phyloP scores from a whole-genome alignment of 2,329 filamentous ascomycete genomes.

The Ascochyta koolunga region DNA sequence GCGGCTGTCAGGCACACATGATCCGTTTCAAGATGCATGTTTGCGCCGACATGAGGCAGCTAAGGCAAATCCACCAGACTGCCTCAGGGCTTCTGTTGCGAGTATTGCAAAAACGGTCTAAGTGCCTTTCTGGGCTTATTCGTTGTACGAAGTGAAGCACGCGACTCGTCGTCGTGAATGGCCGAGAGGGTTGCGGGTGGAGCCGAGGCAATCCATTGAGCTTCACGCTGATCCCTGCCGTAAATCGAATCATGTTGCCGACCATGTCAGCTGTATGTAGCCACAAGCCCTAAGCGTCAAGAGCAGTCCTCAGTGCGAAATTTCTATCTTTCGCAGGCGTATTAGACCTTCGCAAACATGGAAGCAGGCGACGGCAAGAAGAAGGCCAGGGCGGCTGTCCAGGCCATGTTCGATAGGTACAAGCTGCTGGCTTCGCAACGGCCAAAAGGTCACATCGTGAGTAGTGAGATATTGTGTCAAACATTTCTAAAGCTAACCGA shows the following conservation, averaged over 20 bases:
- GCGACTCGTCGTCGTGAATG: constrained; percentile 10
- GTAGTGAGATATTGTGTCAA: not conserved
- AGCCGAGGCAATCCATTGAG: constrained; percentile 25
- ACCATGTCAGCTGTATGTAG: constrained; percentile 11
- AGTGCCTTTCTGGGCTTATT: not conserved
- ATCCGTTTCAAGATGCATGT: constrained; percentile 21
- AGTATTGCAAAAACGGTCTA: not conserved
- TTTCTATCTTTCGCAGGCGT: not conserved
- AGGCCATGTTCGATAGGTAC: constrained; percentile 48
- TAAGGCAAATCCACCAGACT: not conserved
- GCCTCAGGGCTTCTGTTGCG: constrained; percentile 16
- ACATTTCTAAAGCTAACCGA: not conserved
- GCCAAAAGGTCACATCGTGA: constrained; percentile 41
- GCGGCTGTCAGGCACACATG: constrained; percentile 18
- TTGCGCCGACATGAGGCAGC: constrained; percentile 20
- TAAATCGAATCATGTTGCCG: constrained; percentile 9
- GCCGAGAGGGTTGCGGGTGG: not conserved
- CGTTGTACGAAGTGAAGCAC: constrained; percentile 1
- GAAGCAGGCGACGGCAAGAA: constrained; percentile 29
- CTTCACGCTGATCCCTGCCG: constrained; percentile 6
- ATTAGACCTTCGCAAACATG: constrained; percentile 24
- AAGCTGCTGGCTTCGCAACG: constrained; percentile 38
- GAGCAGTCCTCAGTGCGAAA: constrained; percentile 8
- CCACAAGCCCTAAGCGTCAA: constrained; percentile 1
- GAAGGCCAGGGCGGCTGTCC: constrained; percentile 46